These are phyloP conservation scores for Hypoxylon fuscum DNA, from an alignment of 495 filamentous ascomycete species.

Conservation along the genomic window DNA sequence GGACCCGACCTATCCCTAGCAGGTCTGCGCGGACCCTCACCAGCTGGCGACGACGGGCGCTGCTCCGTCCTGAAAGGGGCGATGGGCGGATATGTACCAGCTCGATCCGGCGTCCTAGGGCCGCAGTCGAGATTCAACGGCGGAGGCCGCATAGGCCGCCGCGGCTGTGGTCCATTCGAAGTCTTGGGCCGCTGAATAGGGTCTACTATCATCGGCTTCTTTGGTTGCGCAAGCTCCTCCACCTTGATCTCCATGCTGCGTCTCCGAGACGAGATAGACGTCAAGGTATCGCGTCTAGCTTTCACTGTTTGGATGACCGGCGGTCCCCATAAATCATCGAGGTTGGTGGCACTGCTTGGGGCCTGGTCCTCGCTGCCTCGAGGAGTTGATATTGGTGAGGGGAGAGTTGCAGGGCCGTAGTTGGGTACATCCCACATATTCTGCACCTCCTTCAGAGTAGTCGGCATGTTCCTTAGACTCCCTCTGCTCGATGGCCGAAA, in stretches of 20 bases:
- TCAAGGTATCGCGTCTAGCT: conserved; percentile 55
- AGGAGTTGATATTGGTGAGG: conserved; percentile 41
- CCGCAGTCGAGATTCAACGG: conserved; percentile 34
- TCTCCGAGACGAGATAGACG: conserved; percentile 42
- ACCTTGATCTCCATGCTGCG: conserved; percentile 57
- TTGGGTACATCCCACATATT: conserved; percentile 25
- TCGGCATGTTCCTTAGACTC: conserved; percentile 22
- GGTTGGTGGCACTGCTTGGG: not conserved
- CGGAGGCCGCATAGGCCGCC: conserved; percentile 33
- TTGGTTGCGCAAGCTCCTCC: conserved; percentile 51
- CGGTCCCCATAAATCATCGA: conserved; percentile 21
- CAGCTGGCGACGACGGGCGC: conserved; percentile 28
- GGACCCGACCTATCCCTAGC: conserved; percentile 20
- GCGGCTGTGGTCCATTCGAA: conserved; percentile 18
- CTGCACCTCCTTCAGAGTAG: conserved; percentile 31
- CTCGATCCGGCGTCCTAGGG: conserved; percentile 30
- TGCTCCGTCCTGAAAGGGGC: conserved; percentile 23
- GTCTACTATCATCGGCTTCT: conserved; percentile 11
- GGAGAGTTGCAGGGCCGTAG: conserved; percentile 35
- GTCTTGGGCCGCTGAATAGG: conserved; percentile 22
- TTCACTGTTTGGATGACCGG: conserved; percentile 53
- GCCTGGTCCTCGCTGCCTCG: conserved; percentile 44
- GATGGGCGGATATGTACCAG: conserved; percentile 31
- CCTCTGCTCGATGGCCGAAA: conserved; percentile 26
- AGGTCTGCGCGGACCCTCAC: conserved; percentile 16